Base-by-base conservation (phyloP, 495 filamentous ascomycete genomes). In the Penicillium samsonianum region DNA sequence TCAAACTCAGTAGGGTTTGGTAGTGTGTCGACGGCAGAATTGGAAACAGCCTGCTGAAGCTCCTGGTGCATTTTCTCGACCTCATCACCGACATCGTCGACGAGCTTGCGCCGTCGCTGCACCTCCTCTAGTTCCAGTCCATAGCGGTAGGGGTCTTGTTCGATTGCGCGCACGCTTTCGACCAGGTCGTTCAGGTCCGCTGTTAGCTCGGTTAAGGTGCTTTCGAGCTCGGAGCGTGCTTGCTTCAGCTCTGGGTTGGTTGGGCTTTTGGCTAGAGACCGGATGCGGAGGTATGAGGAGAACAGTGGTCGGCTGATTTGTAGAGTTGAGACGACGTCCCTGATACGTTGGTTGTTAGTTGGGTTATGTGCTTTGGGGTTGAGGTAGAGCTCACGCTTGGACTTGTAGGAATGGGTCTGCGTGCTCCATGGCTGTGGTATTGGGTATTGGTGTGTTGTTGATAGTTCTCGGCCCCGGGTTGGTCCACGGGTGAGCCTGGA, bases 211-310 rank as follows among this genome's bases (percentile, higher is more conserved):
- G 83, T 77, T 38, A 98, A 82, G 4, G 88, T 87, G 12, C 80
- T 70, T 67, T 91, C 85, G 65, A 98, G 92, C 62, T 98, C 95
- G 9, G 80, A 65, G 54, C 89, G 89, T 28, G 95, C 85, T 70
- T 95, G 89, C 47, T 84, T 76, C 37, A 98, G 87, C 71, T 98
- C 95, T 28, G 92, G 95, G 53, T 90, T 91, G 49, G 74, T 74
- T 38, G 84, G 77, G 5, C 82, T 86, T 57, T 85, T 82, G 56
- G 87, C 80, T 16, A 95, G 84, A 17, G 92, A 91, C 65, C 91
- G 90, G 76, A 98, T 98, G 69, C 94, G 94, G 40, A 96, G 86
- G 81, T 96, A 98, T 40, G 92, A 96, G 60, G 88, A 86, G 81
- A 96, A 96, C 55, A 96, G 87, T 30, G 90, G 84, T 12, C 92